phyloP scores from a whole-genome alignment of 768 basidiomycete species.

The Mycena alexandri region DNA sequence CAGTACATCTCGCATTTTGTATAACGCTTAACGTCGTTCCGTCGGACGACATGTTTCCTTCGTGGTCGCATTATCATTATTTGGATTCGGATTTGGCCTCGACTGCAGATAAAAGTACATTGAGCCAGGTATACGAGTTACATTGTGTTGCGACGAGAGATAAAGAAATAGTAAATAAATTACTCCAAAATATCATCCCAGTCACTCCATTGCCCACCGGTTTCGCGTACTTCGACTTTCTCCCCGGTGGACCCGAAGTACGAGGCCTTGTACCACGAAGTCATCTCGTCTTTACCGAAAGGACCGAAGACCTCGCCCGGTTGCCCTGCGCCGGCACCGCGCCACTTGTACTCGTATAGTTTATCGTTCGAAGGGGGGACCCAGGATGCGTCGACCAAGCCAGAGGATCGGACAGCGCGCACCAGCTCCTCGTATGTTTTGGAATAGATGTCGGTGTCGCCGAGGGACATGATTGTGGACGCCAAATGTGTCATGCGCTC shows the following conservation, averaged over 20 bases:
- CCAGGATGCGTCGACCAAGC: slow-evolving; percentile 78
- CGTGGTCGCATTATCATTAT: slow-evolving; percentile 4
- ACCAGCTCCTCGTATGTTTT: slow-evolving; percentile 89
- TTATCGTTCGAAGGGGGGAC: slow-evolving; percentile 80
- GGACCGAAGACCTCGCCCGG: slow-evolving; percentile 79
- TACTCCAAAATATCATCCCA: slow-evolving; percentile 77
- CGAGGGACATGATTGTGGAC: slow-evolving; percentile 88
- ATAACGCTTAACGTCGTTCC: slow-evolving; percentile 24
- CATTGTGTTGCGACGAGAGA: slow-evolving; percentile 15
- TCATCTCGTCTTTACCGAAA: slow-evolving; percentile 84
- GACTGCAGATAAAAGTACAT: slow-evolving; percentile 5
- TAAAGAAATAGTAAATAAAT: slow-evolving; percentile 35
- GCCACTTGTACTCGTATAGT: slow-evolving; percentile 89
- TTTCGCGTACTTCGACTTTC: slow-evolving; percentile 78
- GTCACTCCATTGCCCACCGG: slow-evolving; percentile 78
- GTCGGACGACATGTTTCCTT: slow-evolving; percentile 16
- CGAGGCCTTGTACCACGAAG: slow-evolving; percentile 80
- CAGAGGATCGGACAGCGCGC: slow-evolving; percentile 78
- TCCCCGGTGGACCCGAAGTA: slow-evolving; percentile 87
- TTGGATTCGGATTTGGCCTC: not conserved
- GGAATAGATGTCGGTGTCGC: slow-evolving; percentile 88
- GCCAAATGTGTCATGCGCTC: slow-evolving; percentile 88
- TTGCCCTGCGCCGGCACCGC: slow-evolving; percentile 60
- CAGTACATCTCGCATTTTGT: slow-evolving; percentile 90
- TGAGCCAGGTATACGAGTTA: slow-evolving; percentile 10